phyloP scores from a whole-genome alignment of 2,329 filamentous ascomycete species.

The Xylaria sp. region DNA sequence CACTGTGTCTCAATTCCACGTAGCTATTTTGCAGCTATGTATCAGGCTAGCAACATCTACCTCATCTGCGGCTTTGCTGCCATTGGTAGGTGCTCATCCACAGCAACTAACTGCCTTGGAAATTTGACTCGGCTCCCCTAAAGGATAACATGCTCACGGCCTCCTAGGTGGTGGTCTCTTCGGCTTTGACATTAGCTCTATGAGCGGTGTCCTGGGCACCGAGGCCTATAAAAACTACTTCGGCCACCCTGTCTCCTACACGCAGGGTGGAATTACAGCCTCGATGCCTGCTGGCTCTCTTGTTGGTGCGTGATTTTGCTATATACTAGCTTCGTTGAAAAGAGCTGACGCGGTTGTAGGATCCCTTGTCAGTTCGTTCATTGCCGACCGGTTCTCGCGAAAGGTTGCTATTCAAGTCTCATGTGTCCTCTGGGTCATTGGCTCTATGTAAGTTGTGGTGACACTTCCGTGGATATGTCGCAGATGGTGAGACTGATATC shows the following conservation, averaged over 20 bases:
- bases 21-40: conserved; percentile 44
- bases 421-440: conserved; percentile 57
- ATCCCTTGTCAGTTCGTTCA: conserved; percentile 55
- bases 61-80: conserved; percentile 66
- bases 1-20: too few relatives aligned
- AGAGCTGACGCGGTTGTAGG: conserved; percentile 32
- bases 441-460: conserved; percentile 48
- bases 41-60: conserved; percentile 58
- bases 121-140: too few relatives aligned
- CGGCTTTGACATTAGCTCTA: conserved; percentile 79
- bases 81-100: conserved; percentile 53
- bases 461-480: too few relatives aligned
- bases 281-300: conserved; percentile 77
- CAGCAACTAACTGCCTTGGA: background rate
- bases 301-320: conserved; percentile 48
- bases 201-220: conserved; percentile 71
- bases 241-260: conserved; percentile 60
- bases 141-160: background rate
- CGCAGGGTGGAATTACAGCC: conserved; percentile 74
- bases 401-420: conserved; percentile 56
- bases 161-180: conserved; percentile 70
- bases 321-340: background rate
- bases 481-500: background rate
- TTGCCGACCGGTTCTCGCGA: conserved; percentile 57
- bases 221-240: conserved; percentile 76